Base-by-base conservation (phyloP, 2,329 filamentous ascomycete genomes). In the Neopestalotiopsis clavispora region DNA sequence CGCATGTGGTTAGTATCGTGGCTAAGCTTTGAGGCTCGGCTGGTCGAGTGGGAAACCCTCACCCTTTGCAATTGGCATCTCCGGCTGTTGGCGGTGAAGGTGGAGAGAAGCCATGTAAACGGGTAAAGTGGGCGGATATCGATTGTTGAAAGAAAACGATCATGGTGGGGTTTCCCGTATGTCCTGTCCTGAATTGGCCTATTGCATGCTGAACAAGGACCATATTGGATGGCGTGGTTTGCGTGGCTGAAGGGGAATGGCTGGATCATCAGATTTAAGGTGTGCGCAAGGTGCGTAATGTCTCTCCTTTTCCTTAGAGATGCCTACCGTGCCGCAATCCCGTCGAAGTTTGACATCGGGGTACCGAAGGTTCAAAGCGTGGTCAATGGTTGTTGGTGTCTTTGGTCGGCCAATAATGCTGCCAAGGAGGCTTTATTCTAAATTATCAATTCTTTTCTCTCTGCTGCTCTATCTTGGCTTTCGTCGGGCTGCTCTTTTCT, bases 11-110 rank as follows among this genome's bases (percentile, higher is more conserved):
- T 59, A 59, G 57, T 12, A 59, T 30, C 20, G 57, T 59, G 23
- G 57, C 57, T 59, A 59, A 59, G 57, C 57, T 59, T 59, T 59
- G 57, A 59, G 57, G 57, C 57, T 59, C 57, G 30, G 57, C 30
- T 34, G 23, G 57, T 34, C 17, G 23, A 59, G 57, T 59, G 57
- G 28, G 57, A 30, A 59, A 23, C 30, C 9, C 6, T 4, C 57
- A 30, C 14, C 13, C 30, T 14, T 17, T 38, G 6, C 34, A 10
- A 38, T 38, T 38, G 34, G 34, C 10, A 38, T 38, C 6, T 38
- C 23, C 34, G 34, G 34, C 34, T 38, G 34, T 38, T 38, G 34
- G 57, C 45, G 17, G 45, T 23, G 45, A 52, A n/a, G 45, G 9
- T 17, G 17, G 9, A 9, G 45, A 17, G 45, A 38, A 38, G 34